phyloP scores from a whole-genome alignment of 2,329 filamentous ascomycete genomes.

The Alternaria sp. region DNA sequence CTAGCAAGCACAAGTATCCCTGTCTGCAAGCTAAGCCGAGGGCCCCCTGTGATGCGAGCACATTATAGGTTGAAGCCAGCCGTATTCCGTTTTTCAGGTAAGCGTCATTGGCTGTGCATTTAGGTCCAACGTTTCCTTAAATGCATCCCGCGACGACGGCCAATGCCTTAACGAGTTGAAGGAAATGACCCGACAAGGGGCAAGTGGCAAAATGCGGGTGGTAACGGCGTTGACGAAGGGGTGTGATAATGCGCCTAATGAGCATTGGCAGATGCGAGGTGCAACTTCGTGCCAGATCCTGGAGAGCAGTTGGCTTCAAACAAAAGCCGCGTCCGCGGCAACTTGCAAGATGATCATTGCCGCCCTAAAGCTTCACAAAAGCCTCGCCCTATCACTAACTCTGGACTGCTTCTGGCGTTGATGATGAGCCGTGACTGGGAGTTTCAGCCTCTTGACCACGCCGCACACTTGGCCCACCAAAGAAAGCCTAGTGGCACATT shows the following conservation, averaged over 20 bases:
- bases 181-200: slow-evolving; percentile 38
- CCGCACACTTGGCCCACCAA: slow-evolving; percentile 28
- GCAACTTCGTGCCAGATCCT: slow-evolving; percentile 6
- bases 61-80: slow-evolving; percentile 25
- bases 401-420: slow-evolving; percentile 23
- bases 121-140: slow-evolving; percentile 29
- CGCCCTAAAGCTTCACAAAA: slow-evolving; percentile 6
- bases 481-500: slow-evolving; percentile 33
- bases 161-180: slow-evolving; percentile 35
- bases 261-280: slow-evolving; percentile 20
- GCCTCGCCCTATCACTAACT: slow-evolving; percentile 26
- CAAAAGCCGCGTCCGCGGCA: slow-evolving; percentile 20
- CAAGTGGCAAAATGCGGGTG: slow-evolving; percentile 20
- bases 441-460: slow-evolving; percentile 43
- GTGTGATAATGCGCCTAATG: slow-evolving; percentile 31
- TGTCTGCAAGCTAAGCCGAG: slow-evolving; percentile 38
- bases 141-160: slow-evolving; percentile 36
- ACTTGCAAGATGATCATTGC: slow-evolving; percentile 12
- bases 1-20: slow-evolving; percentile 43
- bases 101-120: slow-evolving; percentile 33
- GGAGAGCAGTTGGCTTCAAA: slow-evolving; percentile 15
- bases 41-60: slow-evolving; percentile 20
- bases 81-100: slow-evolving; percentile 17
- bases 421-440: slow-evolving; percentile 28
- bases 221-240: slow-evolving; percentile 26